phyloP scores from a whole-genome alignment of 2,329 filamentous ascomycete genomes.

The Capronia americana region DNA sequence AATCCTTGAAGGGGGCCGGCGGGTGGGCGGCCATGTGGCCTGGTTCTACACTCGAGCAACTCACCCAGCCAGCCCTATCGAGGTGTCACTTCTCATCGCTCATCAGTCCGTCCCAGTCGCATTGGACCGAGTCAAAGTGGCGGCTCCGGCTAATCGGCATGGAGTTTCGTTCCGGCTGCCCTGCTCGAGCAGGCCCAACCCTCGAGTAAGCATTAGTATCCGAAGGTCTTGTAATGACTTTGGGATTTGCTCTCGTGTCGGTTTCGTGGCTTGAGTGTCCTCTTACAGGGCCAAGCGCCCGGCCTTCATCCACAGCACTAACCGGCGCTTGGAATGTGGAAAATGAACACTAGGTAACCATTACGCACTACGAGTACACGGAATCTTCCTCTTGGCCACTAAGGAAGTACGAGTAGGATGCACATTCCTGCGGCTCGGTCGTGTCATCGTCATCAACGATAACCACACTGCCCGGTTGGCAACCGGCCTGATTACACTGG shows the following conservation, averaged over 20 bases:
- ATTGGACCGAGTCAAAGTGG: background rate
- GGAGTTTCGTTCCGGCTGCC: background rate
- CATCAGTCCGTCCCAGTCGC: too few species aligned
- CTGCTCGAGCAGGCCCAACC: background rate
- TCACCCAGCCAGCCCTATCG: background rate
- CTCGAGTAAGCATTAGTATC: background rate
- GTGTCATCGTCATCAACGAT: too few species aligned
- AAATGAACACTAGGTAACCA: too few species aligned
- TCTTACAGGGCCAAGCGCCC: too few species aligned
- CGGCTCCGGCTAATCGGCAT: slow-evolving; percentile 18
- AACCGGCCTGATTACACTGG: too few species aligned
- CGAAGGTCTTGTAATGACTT: slow-evolving; percentile 11
- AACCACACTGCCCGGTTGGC: too few species aligned
- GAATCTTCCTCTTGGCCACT: background rate
- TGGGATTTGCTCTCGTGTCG: background rate
- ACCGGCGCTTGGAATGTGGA: background rate
- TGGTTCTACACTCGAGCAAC: background rate
- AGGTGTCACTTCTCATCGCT: background rate
- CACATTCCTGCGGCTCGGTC: background rate
- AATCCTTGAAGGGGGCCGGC: background rate
- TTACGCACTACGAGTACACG: background rate
- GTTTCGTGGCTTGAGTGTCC: background rate
- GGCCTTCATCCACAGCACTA: too few species aligned
- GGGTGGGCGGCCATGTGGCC: slow-evolving; percentile 12
- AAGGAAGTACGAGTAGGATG: background rate